Conservation (phyloP, 768 basidiomycete species). For the Lyophyllum shimeji region DNA sequence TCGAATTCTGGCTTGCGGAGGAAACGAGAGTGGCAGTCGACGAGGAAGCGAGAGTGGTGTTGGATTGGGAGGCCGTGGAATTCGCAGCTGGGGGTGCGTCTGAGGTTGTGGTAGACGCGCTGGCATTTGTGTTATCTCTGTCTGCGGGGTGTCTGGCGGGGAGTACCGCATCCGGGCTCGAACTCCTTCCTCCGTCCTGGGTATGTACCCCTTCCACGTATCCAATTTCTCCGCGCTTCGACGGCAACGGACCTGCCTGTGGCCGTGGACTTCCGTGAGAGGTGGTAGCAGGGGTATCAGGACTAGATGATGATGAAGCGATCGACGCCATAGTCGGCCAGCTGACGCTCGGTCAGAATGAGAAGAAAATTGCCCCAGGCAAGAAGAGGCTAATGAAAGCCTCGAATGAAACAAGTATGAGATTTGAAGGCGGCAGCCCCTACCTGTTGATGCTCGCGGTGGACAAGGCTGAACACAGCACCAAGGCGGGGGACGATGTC, state of each 20-base stretch:
- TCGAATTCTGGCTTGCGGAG: conserved; percentile 18
- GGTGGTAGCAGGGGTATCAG: conserved; percentile 9
- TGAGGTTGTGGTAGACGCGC: conserved; percentile 13
- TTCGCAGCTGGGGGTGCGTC: conserved; percentile 14
- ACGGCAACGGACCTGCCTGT: conserved; percentile 63
- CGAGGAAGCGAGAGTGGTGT: conserved; percentile 18
- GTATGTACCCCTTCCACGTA: conserved; percentile 44
- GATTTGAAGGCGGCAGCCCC: conserved; percentile 9
- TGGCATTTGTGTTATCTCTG: conserved; percentile 23
- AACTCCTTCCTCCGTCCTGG: conserved; percentile 13
- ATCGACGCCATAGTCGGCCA: conserved; percentile 28
- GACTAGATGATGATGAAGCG: conserved; percentile 19
- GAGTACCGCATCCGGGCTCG: conserved; percentile 25
- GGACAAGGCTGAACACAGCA: neutral
- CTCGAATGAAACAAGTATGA: conserved; percentile 11
- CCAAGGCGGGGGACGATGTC: neutral
- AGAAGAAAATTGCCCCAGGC: conserved; percentile 42
- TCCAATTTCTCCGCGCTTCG: conserved; percentile 67
- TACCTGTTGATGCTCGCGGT: conserved; percentile 4
- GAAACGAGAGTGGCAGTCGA: conserved; percentile 18
- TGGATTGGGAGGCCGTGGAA: conserved; percentile 10
- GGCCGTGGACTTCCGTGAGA: conserved; percentile 31
- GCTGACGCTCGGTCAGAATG: conserved; percentile 21
- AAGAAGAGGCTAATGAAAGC: conserved; percentile 24
- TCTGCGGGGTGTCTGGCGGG: conserved; percentile 52